Evolutionary conservation across 2,329 filamentous ascomycete species (phyloP), one percentile per base, ranked within the genome.

Genomic region (Xylariales sp.): DNA sequence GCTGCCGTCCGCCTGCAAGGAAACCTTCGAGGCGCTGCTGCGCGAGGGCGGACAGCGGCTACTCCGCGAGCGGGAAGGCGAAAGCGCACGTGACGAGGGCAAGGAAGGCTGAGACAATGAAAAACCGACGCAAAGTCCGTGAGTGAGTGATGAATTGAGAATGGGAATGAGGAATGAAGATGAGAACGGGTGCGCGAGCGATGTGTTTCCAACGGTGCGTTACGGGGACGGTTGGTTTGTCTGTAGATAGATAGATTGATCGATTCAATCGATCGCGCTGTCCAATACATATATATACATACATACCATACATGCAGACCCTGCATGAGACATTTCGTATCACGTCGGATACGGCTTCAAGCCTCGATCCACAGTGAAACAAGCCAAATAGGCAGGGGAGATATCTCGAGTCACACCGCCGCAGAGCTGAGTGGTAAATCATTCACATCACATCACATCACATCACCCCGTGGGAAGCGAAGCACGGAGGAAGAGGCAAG

Each of bases 21-120:
- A 72, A 14, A 74, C 81, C n/a, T 81, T 89, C 65, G 81, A 84
- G 64, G 80, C 81, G 58, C 75, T 89, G 46, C 73, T 90, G 50
- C 82, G 78, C 62, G 80, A 83, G 46, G 88, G 88, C 0, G 83
- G 84, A 0, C 78, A 82, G 72, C 70, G 46, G 45, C 14, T 71
- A 14, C 16, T 68, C n/a, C 59, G 28, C 3, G 58, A 69, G 23
- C 30, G 59, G 23, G 45, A 49, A 57, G 54, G 23, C 7, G 41
- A 41, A 14, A 18, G 39, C n/a, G 16, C 8, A 39, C 28, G 2
- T 23, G 30, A n/a, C 4, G n/a, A 18, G 2, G 49, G 28, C 12
- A 14, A 52, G 7, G 18, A 3, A 16, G 50, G 16, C 4, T 41
- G 39, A 41, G 14, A 41, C 5, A 12, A 12, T 12, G 14, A 14